Evolutionary conservation across 345 rosid species (phyloP), one percentile per base, ranked within the genome.

Genomic region (Boechera stricta): DNA sequence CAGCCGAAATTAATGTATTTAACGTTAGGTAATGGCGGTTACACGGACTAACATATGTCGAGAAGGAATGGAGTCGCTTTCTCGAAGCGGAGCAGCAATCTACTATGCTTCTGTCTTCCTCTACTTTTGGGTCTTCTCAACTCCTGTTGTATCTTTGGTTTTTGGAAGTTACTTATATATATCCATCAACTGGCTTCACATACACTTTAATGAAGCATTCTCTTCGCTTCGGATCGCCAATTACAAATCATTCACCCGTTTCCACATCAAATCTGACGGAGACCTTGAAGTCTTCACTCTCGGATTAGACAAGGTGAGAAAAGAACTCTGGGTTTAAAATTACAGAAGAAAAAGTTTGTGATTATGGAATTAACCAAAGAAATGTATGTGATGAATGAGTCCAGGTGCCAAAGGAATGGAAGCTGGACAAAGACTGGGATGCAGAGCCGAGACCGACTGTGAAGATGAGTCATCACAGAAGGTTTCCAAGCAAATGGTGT

Each of bases 121-220:
- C 49, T 93, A 88, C 86, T 93, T 91, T 82, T 93, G 98, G 98
- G 96, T 93, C 75, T 88, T 91, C 74, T 91, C 98, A n/a, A 91
- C 98, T 21, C 98, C 97, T 4, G 83, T 94, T 64, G 97, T 94
- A 42, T 94, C 98, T 32, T 74, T 91, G 78, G 89, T 94, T 64
- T 90, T 94, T 64, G 98, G 98, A 75, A 90, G 97, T 80, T 91
- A 94, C 86, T 78, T 94, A 32, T 94, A 92, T 67, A 86, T 94
- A 48, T 89, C 87, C 82, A 89, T 94, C 76, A 94, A 94, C 84
- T 92, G 96, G 97, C 86, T 94, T 79, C 97, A 90, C 80, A 48
- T 94, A 76, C 98, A 94, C 85, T 94, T 92, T 55, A 95, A 92
- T 59, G 97, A 94, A 83, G 98, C 98, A 41, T 94, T 94, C 79